Conservation (phyloP, 176 grass and related monocot species). For the Triticum aestivum region DNA sequence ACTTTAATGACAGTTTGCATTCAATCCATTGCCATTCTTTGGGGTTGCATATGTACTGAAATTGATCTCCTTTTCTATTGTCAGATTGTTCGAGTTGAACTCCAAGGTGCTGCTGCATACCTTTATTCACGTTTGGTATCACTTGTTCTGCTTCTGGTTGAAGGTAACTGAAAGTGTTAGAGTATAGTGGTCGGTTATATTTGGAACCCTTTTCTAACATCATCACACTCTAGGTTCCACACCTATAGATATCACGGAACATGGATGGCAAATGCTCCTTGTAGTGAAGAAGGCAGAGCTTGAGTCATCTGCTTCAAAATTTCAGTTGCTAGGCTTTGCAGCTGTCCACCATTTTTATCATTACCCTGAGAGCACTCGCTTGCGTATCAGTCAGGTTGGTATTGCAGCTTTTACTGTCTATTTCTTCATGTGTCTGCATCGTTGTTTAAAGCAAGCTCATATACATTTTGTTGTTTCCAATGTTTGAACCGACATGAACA, state of each 20-base stretch:
- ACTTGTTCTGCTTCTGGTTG: conserved; percentile 93
- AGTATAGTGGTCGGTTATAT: conserved; percentile 3
- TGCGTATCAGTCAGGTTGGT: conserved; percentile 82
- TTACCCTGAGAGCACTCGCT: conserved; percentile 73
- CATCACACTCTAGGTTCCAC: conserved; percentile 50
- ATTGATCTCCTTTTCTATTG: conserved; percentile 4
- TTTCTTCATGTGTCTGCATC: conserved; percentile 14
- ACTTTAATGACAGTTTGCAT: neutral
- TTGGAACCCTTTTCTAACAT: conserved; percentile 15
- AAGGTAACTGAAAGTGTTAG: conserved; percentile 56
- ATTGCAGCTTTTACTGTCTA: neutral
- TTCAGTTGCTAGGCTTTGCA: conserved; percentile 72
- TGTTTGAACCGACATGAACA: neutral
- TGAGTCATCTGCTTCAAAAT: conserved; percentile 26
- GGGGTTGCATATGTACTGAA: neutral
- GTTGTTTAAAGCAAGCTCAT: conserved; percentile 5
- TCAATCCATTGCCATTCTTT: neutral
- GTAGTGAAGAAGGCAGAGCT: conserved; percentile 48
- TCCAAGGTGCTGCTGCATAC: conserved; percentile 67
- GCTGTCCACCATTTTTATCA: conserved; percentile 79
- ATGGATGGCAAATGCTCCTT: conserved; percentile 88
- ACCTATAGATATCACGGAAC: conserved; percentile 81
- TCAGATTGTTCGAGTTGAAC: conserved; percentile 71
- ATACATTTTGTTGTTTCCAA: neutral
- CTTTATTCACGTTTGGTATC: conserved; percentile 84